Evolutionary conservation across 805 yeast species (phyloP).

Genomic region (Wickerhamiella alocasiicola): DNA sequence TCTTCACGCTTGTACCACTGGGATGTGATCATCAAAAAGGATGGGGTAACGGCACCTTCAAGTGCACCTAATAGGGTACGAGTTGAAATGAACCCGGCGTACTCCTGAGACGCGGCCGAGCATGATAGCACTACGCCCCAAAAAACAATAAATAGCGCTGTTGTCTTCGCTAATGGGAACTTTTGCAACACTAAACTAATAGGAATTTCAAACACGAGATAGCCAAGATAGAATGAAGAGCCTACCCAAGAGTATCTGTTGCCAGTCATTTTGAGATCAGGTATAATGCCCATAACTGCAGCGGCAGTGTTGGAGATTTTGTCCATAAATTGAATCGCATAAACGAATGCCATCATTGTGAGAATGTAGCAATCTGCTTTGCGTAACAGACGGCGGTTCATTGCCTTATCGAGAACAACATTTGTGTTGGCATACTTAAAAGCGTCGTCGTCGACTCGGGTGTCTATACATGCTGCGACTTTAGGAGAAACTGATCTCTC

Average conservation of each 20-base stretch:
- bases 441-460: constrained; percentile 11
- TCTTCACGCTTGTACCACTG: constrained; percentile 41
- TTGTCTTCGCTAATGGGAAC: constrained; percentile 44
- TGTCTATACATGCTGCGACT: too few relatives aligned
- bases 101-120: constrained; percentile 34
- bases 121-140: constrained; percentile 40
- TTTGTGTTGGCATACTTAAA: constrained; percentile 11
- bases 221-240: constrained; percentile 54
- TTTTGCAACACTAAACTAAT: constrained; percentile 38
- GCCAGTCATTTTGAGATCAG: constrained; percentile 36
- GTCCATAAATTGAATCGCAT: constrained; percentile 48
- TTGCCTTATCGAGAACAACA: constrained; percentile 3
- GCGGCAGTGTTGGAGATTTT: constrained; percentile 42
- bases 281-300: constrained; percentile 39
- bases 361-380: constrained; percentile 41
- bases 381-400: constrained; percentile 25
- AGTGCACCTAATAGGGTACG: constrained; percentile 39
- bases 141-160: constrained; percentile 30
- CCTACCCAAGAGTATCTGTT: constrained; percentile 37
- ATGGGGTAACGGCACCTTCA: constrained; percentile 44
- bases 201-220: constrained; percentile 44
- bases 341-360: constrained; percentile 39
- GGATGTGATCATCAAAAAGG: constrained; percentile 42
- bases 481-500: too few relatives aligned
- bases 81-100: constrained; percentile 35